Percentiles rank a stretch among this genome's conserved stretches.
phyloP scores from a whole-genome alignment of 345 rosid genomes.

The Reutealis trisperma region DNA sequence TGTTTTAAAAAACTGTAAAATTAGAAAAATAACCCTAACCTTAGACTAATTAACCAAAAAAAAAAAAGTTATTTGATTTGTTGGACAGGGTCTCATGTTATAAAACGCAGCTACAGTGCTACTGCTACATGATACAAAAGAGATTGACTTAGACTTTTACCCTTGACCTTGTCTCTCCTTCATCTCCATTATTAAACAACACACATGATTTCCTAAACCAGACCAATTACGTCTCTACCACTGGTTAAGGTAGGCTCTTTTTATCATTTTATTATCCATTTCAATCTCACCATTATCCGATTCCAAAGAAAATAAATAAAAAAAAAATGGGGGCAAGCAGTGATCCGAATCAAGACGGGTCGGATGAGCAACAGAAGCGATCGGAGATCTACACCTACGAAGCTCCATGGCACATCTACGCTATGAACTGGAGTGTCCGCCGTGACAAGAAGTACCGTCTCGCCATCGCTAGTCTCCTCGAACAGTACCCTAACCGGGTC shows the following conservation, averaged over 20 bases:
- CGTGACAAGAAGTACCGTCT: constrained; percentile 96
- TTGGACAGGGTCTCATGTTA: too few relatives aligned
- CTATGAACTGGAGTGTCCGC: constrained; percentile 99
- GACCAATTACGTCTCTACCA: background rate
- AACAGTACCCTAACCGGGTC: constrained; percentile 70
- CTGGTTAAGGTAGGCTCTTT: background rate
- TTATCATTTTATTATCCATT: too few relatives aligned
- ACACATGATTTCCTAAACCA: background rate
- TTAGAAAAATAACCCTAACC: too few relatives aligned
- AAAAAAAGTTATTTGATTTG: too few relatives aligned
- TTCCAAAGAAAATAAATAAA: too few relatives aligned
- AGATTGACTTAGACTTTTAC: too few relatives aligned
- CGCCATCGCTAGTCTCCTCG: constrained; percentile 90
- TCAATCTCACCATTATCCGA: background rate
- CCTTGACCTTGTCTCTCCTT: too few relatives aligned
- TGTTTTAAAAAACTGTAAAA: too few relatives aligned
- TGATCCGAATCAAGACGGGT: constrained; percentile 75
- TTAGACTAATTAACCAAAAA: too few relatives aligned
- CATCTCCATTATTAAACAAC: too few relatives aligned
- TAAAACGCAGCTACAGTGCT: too few relatives aligned
- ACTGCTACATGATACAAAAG: too few relatives aligned
- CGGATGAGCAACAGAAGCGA: constrained; percentile 92
- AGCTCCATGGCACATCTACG: constrained; percentile 97
- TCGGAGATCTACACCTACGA: constrained; percentile 97
- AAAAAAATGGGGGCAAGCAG: constrained; percentile 61